Base-by-base conservation (phyloP, 129 eudicot genomes). In the Escallonia rubra region DNA sequence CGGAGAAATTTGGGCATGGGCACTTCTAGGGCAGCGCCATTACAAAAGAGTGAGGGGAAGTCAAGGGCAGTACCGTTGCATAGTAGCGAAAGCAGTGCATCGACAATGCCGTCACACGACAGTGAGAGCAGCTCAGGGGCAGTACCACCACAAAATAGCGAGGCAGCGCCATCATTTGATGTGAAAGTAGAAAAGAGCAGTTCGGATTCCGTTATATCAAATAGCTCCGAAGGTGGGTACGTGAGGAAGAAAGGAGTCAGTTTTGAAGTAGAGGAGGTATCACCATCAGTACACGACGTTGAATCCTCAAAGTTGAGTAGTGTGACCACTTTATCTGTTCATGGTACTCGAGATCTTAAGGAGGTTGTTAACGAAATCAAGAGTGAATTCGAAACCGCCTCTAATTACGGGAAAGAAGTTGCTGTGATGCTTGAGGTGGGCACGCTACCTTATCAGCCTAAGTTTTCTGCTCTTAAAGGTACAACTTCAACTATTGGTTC, bases 401-500 rank as follows among this genome's bases (percentile, higher is more conserved):
- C 90, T 70, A 73, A 69, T 63, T 75, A 80, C 12, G 98, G 98
- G 67, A 89, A 77, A 65, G 98, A 93, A 80, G 98, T 93, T 4
- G 96, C 96, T 40, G 47, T 78, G 81, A 77, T 93, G 96, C 96
- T 93, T 45, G 98, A 93, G 77, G 95, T 87, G 41, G 98, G 95
- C 56, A 93, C 74, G 76, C 47, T 84, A 66, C 98, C 98, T 56
- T 93, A 93, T 65, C 90, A 77, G 77, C 79, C 95, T 34, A 79
- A 73, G 81, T 60, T 83, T 66, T 74, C 88, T 46, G 75, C 72
- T 58, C 77, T 84, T 43, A 89, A 85, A 85, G 98, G 98, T 93
- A 71, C 59, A 67, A 48, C 8, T 61, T 61, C 39, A 64, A 67
- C 64, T 64, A 47, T 43, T 71, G 1, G 14, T 48, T 15, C 15